Base-by-base conservation (phyloP, 352 stramenopile genomes). In the Phytophthora pistaciae region DNA sequence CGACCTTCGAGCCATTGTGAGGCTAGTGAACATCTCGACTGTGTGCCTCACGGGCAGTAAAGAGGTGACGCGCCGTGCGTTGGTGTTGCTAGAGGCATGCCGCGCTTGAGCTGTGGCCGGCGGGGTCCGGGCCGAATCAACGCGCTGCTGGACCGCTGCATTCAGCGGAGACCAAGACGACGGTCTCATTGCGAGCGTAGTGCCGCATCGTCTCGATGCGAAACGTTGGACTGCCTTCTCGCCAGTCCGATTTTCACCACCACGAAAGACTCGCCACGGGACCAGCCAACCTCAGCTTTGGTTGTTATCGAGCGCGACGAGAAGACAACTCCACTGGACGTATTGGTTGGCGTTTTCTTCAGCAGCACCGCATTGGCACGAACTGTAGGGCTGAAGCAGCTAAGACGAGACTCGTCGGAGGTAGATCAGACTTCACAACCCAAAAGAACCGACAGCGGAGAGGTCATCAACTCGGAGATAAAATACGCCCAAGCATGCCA, bases 281-380 rank as follows among this genome's bases (percentile, higher is more conserved):
- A 42, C 25, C 18, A 38, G n/a, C 7, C 59, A 33, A 46, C 40
- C n/a, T 42, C n/a, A 42, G 23, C 58, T 20, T 36, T 64, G 57
- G 42, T 1, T 64, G 57, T 25, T n/a, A 54, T 64, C 29, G 44
- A 57, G 5, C 11, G 14, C 46, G 38, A 71, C 64, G 65, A 48
- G 57, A 62, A 16, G 57, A 72, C 65, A 68, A 72, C 58, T 61
- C 14, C 27, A 14, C 58, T 64, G 66, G 20, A 72, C 52, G 21
- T n/a, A 64, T 57, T 48, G 42, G 42, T 68, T 44, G 50, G 27
- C 57, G 66, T 60, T 67, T 49, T 52, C 49, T 66, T 29, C 42
- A 56, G 38, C 42, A 56, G 38, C 46, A 21, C 46, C 36, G 52
- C 44, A 46, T 20, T 65, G n/a, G 38, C 20, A 40, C 56, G 10